Evolutionary conservation across 257 asterid genomes (phyloP), one percentile per base, ranked within the genome.

Genomic region (Schizonepeta tenuifolia): DNA sequence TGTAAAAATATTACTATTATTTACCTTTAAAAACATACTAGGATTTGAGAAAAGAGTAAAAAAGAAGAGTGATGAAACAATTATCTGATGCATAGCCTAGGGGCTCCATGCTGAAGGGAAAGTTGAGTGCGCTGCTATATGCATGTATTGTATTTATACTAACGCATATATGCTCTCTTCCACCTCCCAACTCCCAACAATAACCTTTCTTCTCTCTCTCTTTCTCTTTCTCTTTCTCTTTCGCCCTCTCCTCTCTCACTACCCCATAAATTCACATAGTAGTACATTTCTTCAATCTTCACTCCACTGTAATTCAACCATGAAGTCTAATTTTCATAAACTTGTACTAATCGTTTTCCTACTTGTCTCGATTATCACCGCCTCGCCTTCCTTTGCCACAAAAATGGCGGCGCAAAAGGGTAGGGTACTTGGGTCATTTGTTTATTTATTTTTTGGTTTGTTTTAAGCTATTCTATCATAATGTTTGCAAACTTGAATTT

Each of bases 101-200:
- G n/a, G 36, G 31, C 18, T n/a, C 68, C 68, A 43, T 65, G 51
- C 35, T 65, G 63, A 22, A 49, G 3, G 28, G 69, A 41, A 24
- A 67, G 50, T n/a, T 50, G 21, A 50, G 21, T 12, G 64, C 40
- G 13, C 11, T 26, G 8, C n/a, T n/a, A n/a, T 49, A 46, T 60
- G 59, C 43, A 51, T 49, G 72, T 51, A 66, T 59, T 64, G 26
- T 47, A 50, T 26, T 55, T 47, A 49, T 49, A 15, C 5, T 18
- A 2, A 18, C 69, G 40, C 61, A 76, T 31, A 51, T 55, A 24
- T 72, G 71, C 71, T 66, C 31, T 68, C 74, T 54, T 67, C 75
- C 77, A 65, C 53, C 71, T 57, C 53, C 74, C 77, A 71, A 56
- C 74, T 65, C 77, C 81, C 78, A 77, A 57, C 67, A 18, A 61